Percentiles rank a stretch among this genome's conserved stretches.
These are phyloP conservation scores for Pythium oligandrum DNA, from an alignment of 352 stramenopile genomes.

Conservation along the genomic window DNA sequence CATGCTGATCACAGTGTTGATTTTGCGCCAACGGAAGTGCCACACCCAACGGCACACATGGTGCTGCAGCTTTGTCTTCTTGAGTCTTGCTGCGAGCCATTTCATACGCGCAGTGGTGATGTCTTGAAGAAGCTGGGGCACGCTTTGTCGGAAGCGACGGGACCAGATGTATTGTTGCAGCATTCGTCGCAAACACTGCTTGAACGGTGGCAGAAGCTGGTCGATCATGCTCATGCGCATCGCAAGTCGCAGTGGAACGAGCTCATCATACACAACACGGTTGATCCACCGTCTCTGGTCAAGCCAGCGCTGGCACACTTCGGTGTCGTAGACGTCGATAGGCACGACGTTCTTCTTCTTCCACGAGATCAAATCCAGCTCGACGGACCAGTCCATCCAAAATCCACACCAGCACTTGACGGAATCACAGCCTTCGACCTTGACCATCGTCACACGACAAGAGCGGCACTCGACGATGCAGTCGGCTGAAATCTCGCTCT, in stretches of 20 bases:
- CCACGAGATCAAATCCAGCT: background rate
- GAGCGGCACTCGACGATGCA: slow-evolving; percentile 31
- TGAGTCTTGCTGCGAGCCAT: too few relatives aligned
- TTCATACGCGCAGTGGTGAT: too few relatives aligned
- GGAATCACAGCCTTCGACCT: slow-evolving; percentile 37
- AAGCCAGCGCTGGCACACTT: background rate
- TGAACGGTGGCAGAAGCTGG: background rate
- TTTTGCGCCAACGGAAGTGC: too few relatives aligned
- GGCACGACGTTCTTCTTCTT: background rate
- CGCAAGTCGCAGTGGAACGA: background rate
- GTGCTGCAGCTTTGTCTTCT: too few relatives aligned
- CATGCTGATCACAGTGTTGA: too few relatives aligned
- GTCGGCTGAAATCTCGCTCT: slow-evolving; percentile 18
- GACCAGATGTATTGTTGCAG: background rate
- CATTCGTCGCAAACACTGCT: background rate
- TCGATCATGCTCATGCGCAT: background rate
- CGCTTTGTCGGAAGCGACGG: background rate
- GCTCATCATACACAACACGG: background rate
- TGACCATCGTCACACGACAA: slow-evolving; percentile 42
- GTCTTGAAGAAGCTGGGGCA: slow-evolving; percentile 9
- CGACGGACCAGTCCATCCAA: background rate
- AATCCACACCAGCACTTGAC: slow-evolving; percentile 35
- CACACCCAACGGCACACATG: too few relatives aligned
- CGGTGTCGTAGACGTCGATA: background rate
- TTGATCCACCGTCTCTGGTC: background rate